These are phyloP conservation scores for Phytopythium kandeliae DNA, from an alignment of 352 stramenopile species.

Conservation along the genomic window DNA sequence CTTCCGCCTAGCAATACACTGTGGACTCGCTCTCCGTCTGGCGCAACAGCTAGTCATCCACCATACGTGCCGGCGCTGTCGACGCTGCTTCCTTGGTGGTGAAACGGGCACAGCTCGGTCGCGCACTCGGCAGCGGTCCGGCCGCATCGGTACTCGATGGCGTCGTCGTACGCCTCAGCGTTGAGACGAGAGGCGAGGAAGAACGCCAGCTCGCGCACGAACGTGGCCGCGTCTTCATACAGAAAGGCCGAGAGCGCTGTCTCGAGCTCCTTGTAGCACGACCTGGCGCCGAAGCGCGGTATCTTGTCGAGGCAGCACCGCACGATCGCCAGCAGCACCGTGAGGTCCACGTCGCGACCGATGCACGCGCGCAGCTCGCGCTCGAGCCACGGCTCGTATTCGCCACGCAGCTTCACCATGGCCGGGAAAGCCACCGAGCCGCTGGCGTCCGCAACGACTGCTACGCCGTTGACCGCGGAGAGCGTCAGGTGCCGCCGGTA, in stretches of 20 bases:
- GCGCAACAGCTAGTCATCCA: too few relatives aligned
- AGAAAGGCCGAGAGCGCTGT: slow-evolving; percentile 55
- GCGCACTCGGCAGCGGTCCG: slow-evolving; percentile 26
- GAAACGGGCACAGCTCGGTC: slow-evolving; percentile 25
- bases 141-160: slow-evolving; percentile 56
- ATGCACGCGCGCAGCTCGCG: slow-evolving; percentile 67
- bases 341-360: slow-evolving; percentile 57
- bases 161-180: slow-evolving; percentile 57
- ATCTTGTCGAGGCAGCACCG: slow-evolving; percentile 55
- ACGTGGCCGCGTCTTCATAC: slow-evolving; percentile 46
- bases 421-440: slow-evolving; percentile 11
- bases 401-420: slow-evolving; percentile 46
- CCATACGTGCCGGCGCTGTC: too few relatives aligned
- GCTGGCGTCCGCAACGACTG: slow-evolving; percentile 10
- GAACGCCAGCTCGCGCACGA: slow-evolving; percentile 55
- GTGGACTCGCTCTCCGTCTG: slow-evolving; percentile 4
- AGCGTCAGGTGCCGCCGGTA: slow-evolving; percentile 50
- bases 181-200: slow-evolving; percentile 69
- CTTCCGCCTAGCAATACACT: slow-evolving; percentile 8
- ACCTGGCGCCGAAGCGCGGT: slow-evolving; percentile 19
- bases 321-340: slow-evolving; percentile 58
- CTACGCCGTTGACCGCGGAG: slow-evolving; percentile 32
- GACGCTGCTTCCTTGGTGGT: not conserved
- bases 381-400: slow-evolving; percentile 55
- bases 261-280: slow-evolving; percentile 41